Evolutionary conservation across 495 filamentous ascomycete genomes (phyloP).

Genomic region (Amorphotheca resinae): DNA sequence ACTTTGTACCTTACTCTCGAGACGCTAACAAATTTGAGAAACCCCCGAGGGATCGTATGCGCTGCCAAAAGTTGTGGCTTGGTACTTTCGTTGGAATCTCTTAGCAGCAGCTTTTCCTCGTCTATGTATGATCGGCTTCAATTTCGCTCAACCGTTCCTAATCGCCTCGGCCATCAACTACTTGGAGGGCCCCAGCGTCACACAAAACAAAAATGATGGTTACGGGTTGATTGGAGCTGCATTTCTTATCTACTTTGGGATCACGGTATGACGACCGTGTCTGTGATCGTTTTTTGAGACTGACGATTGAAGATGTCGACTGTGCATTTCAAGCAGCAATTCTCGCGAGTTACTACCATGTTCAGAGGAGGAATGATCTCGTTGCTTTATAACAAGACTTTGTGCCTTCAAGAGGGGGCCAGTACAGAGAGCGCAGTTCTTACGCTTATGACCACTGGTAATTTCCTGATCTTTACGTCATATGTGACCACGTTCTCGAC

Average conservation of each 20-base stretch:
- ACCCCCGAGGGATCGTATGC: neutral
- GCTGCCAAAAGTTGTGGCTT: neutral
- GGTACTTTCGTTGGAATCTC: conserved; percentile 5
- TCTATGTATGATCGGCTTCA: conserved; percentile 40
- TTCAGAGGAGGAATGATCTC: conserved; percentile 19
- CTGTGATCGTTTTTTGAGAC: neutral
- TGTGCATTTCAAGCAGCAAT: conserved; percentile 12
- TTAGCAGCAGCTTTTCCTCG: conserved; percentile 29
- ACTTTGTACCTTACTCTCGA: neutral
- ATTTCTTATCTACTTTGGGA: neutral
- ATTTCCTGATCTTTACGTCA: no score
- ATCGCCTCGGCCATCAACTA: conserved; percentile 20
- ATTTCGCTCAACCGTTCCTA: conserved; percentile 54
- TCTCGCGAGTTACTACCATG: conserved; percentile 20
- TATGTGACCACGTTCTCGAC: no score
- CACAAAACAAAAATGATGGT: conserved; percentile 21
- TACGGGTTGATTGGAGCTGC: conserved; percentile 24
- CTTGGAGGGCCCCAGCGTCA: conserved; percentile 22
- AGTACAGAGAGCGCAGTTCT: conserved; percentile 19
- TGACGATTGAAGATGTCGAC: conserved; percentile 7
- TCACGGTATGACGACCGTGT: conserved; percentile 15
- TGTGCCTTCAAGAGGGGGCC: conserved; percentile 4
- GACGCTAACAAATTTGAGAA: neutral
- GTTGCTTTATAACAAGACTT: conserved; percentile 20
- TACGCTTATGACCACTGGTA: conserved; percentile 33